These are phyloP conservation scores for Calonectria pauciramosa DNA, from an alignment of 2,329 filamentous ascomycete species.

Conservation along the genomic window DNA sequence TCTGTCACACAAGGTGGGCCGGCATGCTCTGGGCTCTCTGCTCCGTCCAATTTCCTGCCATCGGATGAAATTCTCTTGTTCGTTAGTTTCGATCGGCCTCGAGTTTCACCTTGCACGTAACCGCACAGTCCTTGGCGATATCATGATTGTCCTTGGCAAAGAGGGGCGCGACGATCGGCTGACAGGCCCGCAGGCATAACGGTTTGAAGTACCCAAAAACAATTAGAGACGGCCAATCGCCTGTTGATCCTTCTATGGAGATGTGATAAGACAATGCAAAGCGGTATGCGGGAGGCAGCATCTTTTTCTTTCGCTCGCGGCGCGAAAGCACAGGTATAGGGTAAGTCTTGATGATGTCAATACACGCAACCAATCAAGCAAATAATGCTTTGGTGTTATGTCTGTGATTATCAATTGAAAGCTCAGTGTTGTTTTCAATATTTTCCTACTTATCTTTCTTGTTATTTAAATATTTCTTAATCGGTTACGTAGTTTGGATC, in stretches of 20 bases:
- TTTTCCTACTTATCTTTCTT: too few species aligned
- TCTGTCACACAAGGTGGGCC: not conserved
- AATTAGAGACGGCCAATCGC: not conserved
- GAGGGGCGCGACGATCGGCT: not conserved
- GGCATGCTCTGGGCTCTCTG: not conserved
- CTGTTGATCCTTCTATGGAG: not conserved
- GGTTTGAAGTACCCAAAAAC: not conserved
- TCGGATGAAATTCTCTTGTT: not conserved
- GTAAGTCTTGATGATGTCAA: not conserved
- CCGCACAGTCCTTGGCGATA: not conserved
- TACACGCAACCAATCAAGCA: not conserved
- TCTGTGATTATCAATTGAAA: not conserved
- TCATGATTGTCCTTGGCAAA: constrained; percentile 9
- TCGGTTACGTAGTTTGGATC: too few species aligned
- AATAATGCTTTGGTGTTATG: not conserved
- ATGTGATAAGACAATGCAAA: not conserved
- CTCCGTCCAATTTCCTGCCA: constrained; percentile 1
- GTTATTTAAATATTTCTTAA: too few species aligned
- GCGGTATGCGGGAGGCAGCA: not conserved
- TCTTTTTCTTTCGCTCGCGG: not conserved
- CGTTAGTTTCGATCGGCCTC: constrained; percentile 2
- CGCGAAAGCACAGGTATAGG: not conserved
- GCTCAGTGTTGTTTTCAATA: too few species aligned
- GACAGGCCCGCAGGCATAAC: not conserved
- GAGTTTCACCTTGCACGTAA: not conserved